Conservation (phyloP, 2,329 filamentous ascomycete genomes). For the Talaromyces rugulosus region DNA sequence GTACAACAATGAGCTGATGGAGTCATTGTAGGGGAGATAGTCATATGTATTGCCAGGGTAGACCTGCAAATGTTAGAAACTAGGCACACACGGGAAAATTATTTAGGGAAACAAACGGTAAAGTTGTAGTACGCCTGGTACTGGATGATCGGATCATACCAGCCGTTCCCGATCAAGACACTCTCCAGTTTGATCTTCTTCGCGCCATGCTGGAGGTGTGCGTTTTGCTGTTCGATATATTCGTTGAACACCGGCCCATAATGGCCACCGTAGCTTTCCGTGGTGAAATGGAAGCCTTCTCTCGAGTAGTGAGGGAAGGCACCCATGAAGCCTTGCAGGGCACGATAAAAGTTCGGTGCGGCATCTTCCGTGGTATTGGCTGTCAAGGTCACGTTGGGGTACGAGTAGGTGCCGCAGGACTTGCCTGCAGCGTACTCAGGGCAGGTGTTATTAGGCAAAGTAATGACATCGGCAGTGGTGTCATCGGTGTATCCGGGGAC, state of each 20-base stretch:
- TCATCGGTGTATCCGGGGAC: conserved; percentile 28
- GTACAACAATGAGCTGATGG: conserved; percentile 49
- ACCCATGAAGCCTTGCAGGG: conserved; percentile 59
- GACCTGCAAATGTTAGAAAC: conserved; percentile 14
- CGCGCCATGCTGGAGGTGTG: conserved; percentile 30
- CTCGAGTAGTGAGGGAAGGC: conserved; percentile 61
- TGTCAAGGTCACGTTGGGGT: conserved; percentile 49
- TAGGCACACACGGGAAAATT: background rate
- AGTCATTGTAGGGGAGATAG: conserved; percentile 36
- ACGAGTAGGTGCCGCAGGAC: conserved; percentile 11
- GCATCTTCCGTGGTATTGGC: conserved; percentile 51
- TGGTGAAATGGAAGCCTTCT: conserved; percentile 49
- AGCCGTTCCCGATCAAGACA: conserved; percentile 36
- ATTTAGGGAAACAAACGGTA: conserved; percentile 14
- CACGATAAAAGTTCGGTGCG: conserved; percentile 55
- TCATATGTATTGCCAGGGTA: conserved; percentile 35
- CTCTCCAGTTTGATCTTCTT: conserved; percentile 24
- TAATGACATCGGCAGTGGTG: conserved; percentile 26
- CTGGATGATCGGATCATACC: conserved; percentile 35
- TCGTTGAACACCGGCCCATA: conserved; percentile 41
- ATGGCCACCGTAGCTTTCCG: conserved; percentile 43
- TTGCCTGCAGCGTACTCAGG: conserved; percentile 10
- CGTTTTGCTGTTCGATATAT: conserved; percentile 40
- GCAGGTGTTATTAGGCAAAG: conserved; percentile 32
- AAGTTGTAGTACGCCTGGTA: conserved; percentile 38